Evolutionary conservation across 441 rosid species (phyloP), one percentile per base, ranked within the genome.

Genomic region (Pelargonium myrrhifolium): DNA sequence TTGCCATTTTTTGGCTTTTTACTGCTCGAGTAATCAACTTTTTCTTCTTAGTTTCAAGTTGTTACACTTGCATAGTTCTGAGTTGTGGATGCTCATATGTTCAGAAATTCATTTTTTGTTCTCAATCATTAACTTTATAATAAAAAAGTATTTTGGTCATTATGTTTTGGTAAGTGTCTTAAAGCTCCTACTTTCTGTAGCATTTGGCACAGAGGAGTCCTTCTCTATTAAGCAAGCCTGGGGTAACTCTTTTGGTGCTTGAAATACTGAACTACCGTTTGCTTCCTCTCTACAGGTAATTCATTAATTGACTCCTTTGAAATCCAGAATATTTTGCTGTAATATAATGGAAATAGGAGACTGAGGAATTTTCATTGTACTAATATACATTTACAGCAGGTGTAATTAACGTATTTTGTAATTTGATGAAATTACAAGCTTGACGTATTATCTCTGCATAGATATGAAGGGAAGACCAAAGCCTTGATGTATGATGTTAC

Each of bases 201-300:
- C 92, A 88, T 77, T 81, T 94, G 86, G 93, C 94, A 71, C 98
- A 87, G 81, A 87, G 91, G 85, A 84, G 84, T 75, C 84, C 92
- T 56, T 79, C 97, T 67, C 82, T 89, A 65, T 81, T 85, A 79
- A 87, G 94, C 89, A 92, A 88, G 89, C 91, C 96, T 35, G 92
- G 88, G 66, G 97, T 87, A 72, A 89, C 93, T 47, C 89, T 90
- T 75, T 82, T 94, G 86, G 84, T 92, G 74, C 88, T 94, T 77
- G 99, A 94, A 84, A 89, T 94, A 75, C 79, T 87, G 75, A 92
- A 94, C 78, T 94, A 94, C 64, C 90, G 97, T 24, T 78, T 94
- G 80, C 97, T 94, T 85, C 99, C 98, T 43, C 87, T 94, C 15
- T 94, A 94, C 84, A 94, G 98, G 99, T 91, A 69, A 80, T 70